Percentiles rank a stretch among this genome's conserved stretches.
Conservation (phyloP, 768 basidiomycete species). For the Coprinopsis marcescibilis region DNA sequence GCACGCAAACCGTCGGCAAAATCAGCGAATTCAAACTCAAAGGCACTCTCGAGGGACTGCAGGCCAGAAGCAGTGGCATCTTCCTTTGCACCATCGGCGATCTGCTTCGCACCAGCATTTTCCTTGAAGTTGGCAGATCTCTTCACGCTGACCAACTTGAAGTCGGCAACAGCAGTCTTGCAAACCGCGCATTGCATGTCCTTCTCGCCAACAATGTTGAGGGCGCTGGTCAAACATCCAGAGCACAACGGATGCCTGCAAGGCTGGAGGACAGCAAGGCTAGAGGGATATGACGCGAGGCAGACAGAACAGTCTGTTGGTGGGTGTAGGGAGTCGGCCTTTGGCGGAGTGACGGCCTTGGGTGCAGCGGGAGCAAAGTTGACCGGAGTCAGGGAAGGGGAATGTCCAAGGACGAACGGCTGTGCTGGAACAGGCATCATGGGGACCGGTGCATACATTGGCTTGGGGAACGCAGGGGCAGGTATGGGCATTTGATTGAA, state of each 20-base stretch:
- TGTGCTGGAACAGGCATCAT: slow-evolving; percentile 8
- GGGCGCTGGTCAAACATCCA: slow-evolving; percentile 74
- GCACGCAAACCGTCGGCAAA: slow-evolving; percentile 29
- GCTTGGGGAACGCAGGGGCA: slow-evolving; percentile 9
- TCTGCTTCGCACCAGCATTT: background rate
- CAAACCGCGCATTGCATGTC: slow-evolving; percentile 84
- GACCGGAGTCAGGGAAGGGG: slow-evolving; percentile 2
- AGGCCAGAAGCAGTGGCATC: background rate
- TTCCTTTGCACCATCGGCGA: background rate
- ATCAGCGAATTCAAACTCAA: slow-evolving; percentile 37
- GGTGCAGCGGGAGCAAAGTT: slow-evolving; percentile 3
- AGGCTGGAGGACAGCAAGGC: slow-evolving; percentile 64
- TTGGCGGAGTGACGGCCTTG: slow-evolving; percentile 6
- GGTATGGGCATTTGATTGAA: background rate
- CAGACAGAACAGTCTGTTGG: slow-evolving; percentile 59
- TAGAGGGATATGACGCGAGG: slow-evolving; percentile 33
- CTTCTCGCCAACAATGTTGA: slow-evolving; percentile 88
- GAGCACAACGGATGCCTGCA: slow-evolving; percentile 77
- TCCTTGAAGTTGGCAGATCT: background rate
- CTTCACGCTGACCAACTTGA: slow-evolving; percentile 41
- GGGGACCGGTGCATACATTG: slow-evolving; percentile 12
- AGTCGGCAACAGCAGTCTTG: slow-evolving; percentile 62
- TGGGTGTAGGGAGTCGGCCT: slow-evolving; percentile 10
- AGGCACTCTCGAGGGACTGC: slow-evolving; percentile 31
- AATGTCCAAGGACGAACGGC: background rate